Percentiles rank a stretch among this genome's conserved stretches.
Conservation (phyloP, 805 yeast species). For the Lipomyces yamadae region DNA sequence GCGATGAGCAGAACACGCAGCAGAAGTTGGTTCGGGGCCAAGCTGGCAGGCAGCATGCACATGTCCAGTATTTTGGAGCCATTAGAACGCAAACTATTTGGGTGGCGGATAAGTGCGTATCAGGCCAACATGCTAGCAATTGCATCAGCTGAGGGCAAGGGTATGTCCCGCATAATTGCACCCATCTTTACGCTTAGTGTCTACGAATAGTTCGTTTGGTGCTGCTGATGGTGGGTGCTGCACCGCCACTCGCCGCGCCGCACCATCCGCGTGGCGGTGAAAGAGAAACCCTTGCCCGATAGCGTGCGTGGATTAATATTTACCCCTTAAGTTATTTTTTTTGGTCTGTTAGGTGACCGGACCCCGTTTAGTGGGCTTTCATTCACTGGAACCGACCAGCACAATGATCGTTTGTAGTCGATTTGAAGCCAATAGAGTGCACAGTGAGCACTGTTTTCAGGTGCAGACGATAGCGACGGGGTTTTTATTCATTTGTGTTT, state of each 20-base stretch:
- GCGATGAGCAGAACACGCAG: constrained; percentile 13
- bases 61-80: constrained; percentile 1
- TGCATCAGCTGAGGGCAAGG: neutral
- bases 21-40: neutral
- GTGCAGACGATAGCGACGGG: too few relatives aligned
- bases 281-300: neutral
- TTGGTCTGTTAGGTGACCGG: neutral
- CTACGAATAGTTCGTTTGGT: neutral
- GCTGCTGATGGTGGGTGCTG: neutral
- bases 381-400: too few relatives aligned
- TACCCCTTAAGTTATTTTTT: too few relatives aligned
- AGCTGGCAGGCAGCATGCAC: neutral
- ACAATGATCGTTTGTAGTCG: neutral
- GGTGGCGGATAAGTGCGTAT: neutral
- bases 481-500: too few relatives aligned
- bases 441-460: too few relatives aligned
- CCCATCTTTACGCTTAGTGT: neutral
- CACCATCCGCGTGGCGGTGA: constrained; percentile 1
- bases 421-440: neutral
- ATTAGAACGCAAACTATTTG: neutral
- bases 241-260: constrained; percentile 11
- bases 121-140: neutral
- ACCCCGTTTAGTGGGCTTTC: neutral
- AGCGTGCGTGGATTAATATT: neutral
- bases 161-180: neutral